A percentile compares a stretch with the other conserved stretches of the same genome.
These are phyloP conservation scores for Apiospora aurea DNA, from an alignment of 2,329 filamentous ascomycete species.

Conservation along the genomic window DNA sequence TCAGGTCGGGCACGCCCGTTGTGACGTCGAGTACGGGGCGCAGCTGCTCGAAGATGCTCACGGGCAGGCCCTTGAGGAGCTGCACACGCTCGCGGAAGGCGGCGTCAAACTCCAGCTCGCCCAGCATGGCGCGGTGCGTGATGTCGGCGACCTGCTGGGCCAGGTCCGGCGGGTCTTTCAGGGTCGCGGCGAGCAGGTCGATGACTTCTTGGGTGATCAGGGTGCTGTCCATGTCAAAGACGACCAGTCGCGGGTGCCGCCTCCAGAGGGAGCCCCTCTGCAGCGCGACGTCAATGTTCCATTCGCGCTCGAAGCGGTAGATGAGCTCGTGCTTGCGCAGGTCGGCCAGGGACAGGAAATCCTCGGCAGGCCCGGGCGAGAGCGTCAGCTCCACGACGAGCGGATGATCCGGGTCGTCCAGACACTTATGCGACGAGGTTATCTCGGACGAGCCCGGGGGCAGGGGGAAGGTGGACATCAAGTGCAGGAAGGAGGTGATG, in stretches of 20 bases:
- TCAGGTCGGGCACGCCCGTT: slow-evolving; percentile 77
- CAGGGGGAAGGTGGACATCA: slow-evolving; percentile 69
- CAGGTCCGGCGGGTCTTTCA: slow-evolving; percentile 73
- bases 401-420: slow-evolving; percentile 67
- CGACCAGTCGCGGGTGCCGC: slow-evolving; percentile 82
- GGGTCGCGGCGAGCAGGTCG: slow-evolving; percentile 86
- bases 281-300: slow-evolving; percentile 85
- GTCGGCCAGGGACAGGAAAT: slow-evolving; percentile 72
- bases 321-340: slow-evolving; percentile 82
- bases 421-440: slow-evolving; percentile 68
- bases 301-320: slow-evolving; percentile 84
- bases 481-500: slow-evolving; percentile 70
- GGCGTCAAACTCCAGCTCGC: slow-evolving; percentile 89
- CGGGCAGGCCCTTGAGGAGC: slow-evolving; percentile 81
- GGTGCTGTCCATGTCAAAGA: slow-evolving; percentile 99
- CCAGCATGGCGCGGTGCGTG: slow-evolving; percentile 92
- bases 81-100: slow-evolving; percentile 82
- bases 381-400: slow-evolving; percentile 72
- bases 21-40: slow-evolving; percentile 81
- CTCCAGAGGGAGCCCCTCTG: slow-evolving; percentile 78
- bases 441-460: slow-evolving; percentile 59
- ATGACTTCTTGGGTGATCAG: slow-evolving; percentile 98
- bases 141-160: slow-evolving; percentile 85
- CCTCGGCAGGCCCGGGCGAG: slow-evolving; percentile 63
- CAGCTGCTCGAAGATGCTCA: slow-evolving; percentile 79